phyloP scores from a whole-genome alignment of 2,329 filamentous ascomycete species.

The Penicillium sp. region DNA sequence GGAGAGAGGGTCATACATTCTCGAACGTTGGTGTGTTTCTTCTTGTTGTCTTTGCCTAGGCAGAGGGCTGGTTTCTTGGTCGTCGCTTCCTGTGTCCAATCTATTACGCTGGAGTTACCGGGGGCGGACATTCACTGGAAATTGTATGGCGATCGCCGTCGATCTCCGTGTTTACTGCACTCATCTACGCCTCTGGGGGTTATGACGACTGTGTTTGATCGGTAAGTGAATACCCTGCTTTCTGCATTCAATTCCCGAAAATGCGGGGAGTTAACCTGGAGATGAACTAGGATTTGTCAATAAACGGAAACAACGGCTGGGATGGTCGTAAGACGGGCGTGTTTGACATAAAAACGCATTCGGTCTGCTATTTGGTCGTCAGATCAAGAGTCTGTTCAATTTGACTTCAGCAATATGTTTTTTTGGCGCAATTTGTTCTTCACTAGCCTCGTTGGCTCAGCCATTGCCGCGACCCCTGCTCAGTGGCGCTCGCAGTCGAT shows the following conservation, averaged over 20 bases:
- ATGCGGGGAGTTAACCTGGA: background rate
- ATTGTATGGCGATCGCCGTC: conserved; percentile 5
- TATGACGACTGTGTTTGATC: background rate
- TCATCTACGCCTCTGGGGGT: background rate
- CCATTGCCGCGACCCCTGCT: conserved; percentile 34
- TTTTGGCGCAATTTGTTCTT: conserved; percentile 19
- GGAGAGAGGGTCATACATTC: background rate
- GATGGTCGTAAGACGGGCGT: background rate
- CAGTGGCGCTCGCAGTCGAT: conserved; percentile 48
- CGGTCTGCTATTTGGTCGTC: background rate
- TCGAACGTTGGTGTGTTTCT: background rate
- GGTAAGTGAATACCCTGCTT: background rate
- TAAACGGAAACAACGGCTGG: background rate
- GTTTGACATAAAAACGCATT: background rate
- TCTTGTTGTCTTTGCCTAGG: background rate
- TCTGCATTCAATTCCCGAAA: background rate
- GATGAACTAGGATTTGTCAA: background rate
- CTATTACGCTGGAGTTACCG: background rate
- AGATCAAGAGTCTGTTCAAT: background rate
- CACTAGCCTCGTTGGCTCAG: conserved; percentile 21
- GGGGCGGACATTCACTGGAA: conserved; percentile 13
- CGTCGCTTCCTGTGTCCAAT: background rate
- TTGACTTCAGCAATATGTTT: conserved; percentile 18
- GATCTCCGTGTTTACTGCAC: background rate
- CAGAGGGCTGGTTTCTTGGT: background rate